Evolutionary conservation across 495 filamentous ascomycete species (phyloP), one percentile per base, ranked within the genome.

Genomic region (Aspergillus ellipticus): DNA sequence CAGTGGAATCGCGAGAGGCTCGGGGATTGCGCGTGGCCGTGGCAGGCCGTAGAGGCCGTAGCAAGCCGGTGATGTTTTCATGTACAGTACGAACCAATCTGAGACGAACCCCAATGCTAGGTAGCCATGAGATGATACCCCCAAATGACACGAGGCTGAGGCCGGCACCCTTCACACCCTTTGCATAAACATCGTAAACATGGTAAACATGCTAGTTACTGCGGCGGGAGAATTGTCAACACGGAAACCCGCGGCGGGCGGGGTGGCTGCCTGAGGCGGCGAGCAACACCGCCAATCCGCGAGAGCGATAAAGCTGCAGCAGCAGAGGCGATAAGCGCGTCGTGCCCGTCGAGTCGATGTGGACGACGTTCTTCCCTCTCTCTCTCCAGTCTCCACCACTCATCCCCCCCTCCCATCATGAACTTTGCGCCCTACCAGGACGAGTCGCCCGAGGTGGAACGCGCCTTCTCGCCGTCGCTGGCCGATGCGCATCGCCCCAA

Each of bases 351-450:
- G n/a, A 3, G 24, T 28, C 24, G 24, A 28, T 28, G 24, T 20
- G 26, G n/a, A 31, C 33, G 24, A 22, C 53, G 28, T 52, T 26
- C 35, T 47, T 20, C 16, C 10, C 28, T 6, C 22, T 28, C 13
- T 4, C 24, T 28, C 24, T 7, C 7, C 24, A 28, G 4, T 28
- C 24, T 7, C 7, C 24, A 28, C 7, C 24, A 4, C 24, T 28
- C 24, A 3, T 28, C 24, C 24, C 35, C 13, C 39, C 35, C 10
- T 22, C 35, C 51, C 57, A 62, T 11, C 29, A 95, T 95, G 89
- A 90, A 96, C 72, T 97, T 97, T 73, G 93, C 93, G 24, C 93
- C 93, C 28, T 97, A 97, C 74, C 93, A 97, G 79, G 83, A 91
- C 72, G 85, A 86, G 55, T 86, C 88, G 11, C 91, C 91, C 20